phyloP scores from a whole-genome alignment of 306 rosid genomes.

The Lathyrus oleraceus region DNA sequence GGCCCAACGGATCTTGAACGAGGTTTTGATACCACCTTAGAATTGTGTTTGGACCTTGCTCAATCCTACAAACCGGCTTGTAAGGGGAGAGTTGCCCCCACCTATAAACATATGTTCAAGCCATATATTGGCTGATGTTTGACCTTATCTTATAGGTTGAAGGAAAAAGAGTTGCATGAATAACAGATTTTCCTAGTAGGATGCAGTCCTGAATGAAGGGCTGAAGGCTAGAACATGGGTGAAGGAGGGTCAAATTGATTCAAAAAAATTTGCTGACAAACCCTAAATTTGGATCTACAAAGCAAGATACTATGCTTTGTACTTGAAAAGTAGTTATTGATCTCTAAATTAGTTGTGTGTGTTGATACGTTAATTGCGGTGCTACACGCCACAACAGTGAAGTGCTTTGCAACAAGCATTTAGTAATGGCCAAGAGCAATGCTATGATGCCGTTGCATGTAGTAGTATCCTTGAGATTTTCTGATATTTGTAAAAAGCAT shows the following conservation, averaged over 20 bases:
- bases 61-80: too few species aligned
- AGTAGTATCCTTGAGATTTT: not conserved
- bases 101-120: too few species aligned
- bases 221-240: not conserved
- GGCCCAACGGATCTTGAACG: too few species aligned
- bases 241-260: slow-evolving; percentile 4
- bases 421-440: not conserved
- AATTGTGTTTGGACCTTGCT: too few species aligned
- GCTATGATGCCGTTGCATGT: not conserved
- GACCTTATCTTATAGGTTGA: slow-evolving; percentile 4
- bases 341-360: not conserved
- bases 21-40: too few species aligned
- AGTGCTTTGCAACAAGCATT: not conserved
- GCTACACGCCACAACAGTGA: not conserved
- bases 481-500: not conserved
- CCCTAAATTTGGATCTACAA: not conserved
- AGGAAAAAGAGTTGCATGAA: slow-evolving; percentile 19
- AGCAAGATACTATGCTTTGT: not conserved
- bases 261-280: not conserved
- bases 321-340: not conserved
- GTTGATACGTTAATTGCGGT: not conserved
- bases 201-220: not conserved
- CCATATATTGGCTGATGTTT: too few species aligned
- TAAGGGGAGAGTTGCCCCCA: too few species aligned
- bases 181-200: not conserved